Base-by-base conservation (phyloP, 495 filamentous ascomycete genomes). In the Parachaetomium inaequale region DNA sequence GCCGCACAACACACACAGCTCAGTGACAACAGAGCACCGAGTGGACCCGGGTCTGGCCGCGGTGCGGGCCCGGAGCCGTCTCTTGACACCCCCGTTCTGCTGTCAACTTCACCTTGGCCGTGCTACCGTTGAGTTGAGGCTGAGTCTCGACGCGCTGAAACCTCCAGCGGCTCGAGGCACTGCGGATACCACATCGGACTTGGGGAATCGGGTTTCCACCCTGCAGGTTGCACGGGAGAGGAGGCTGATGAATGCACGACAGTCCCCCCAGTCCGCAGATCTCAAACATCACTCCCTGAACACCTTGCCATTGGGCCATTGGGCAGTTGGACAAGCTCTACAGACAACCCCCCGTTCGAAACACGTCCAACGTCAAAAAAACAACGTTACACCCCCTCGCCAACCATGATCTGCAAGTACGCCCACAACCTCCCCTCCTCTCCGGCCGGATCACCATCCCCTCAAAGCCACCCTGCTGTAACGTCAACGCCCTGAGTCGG, bases 181-280 rank as follows among this genome's bases (percentile, higher is more conserved):
- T 19, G 50, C 50, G 17, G 19, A 26, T 36, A 7, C 19, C n/a
- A 36, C 32, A 40, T 55, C 51, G 34, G 12, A 19, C 28, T 42
- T 29, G 31, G 12, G 31, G 8, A 25, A 14, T 7, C 15, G 25
- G 47, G 6, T 5, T 12, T 29, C 28, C 6, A 5, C 15, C n/a
- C 28, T 31, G 28, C 26, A 52, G 14, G 49, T 52, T 23, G 32
- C 49, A 52, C 45, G 45, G 21, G 23, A 21, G 23, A 38, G 31
- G 51, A 38, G 31, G 51, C 51, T 54, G 51, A 25, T n/a, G n/a
- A n/a, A n/a, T n/a, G n/a, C n/a, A 52, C n/a, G 49, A 21, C 32
- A 14, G 49, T 5, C 32, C 2, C 26, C 42, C 49, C 17, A 7
- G 3, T 21, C 17, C 15, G 2, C 26, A 4, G 49, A 32, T 32